A percentile compares a stretch with the other conserved stretches of the same genome.
phyloP scores from a whole-genome alignment of 192 early-diverging fungal species.

The Nowakowskiella sp. region DNA sequence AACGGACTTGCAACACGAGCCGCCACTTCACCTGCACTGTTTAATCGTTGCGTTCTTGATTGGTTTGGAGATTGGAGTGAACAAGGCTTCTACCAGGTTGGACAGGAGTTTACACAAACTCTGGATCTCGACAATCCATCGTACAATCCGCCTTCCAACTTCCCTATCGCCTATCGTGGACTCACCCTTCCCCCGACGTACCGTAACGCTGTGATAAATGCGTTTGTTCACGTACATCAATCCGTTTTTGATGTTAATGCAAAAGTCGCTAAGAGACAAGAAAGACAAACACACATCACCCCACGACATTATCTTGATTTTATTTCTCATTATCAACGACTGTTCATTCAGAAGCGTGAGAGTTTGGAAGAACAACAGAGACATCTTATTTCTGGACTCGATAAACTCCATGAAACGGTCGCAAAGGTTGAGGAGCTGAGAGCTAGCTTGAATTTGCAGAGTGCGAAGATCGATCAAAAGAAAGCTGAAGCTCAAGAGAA shows the following conservation, averaged over 20 bases:
- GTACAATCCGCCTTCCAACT: slow-evolving; percentile 60
- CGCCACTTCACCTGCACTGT: slow-evolving; percentile 96
- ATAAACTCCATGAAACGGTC: slow-evolving; percentile 91
- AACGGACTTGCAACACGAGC: slow-evolving; percentile 84
- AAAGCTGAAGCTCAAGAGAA: slow-evolving; percentile 88
- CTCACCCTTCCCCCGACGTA: slow-evolving; percentile 64
- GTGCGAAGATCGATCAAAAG: slow-evolving; percentile 78
- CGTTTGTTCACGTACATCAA: slow-evolving; percentile 88
- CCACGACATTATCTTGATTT: slow-evolving; percentile 99
- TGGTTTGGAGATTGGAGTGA: slow-evolving; percentile 99
- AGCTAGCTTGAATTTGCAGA: slow-evolving; percentile 74
- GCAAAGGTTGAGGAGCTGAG: slow-evolving; percentile 91
- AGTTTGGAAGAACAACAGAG: slow-evolving; percentile 97
- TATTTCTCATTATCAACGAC: slow-evolving; percentile 80
- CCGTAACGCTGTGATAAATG: slow-evolving; percentile 80
- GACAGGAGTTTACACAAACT: slow-evolving; percentile 84
- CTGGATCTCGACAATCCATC: slow-evolving; percentile 75
- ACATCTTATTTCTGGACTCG: slow-evolving; percentile 95
- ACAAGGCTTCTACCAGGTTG: slow-evolving; percentile 97
- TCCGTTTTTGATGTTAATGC: slow-evolving; percentile 82
- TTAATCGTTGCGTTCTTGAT: slow-evolving; percentile 99
- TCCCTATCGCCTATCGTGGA: slow-evolving; percentile 68
- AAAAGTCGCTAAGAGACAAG: slow-evolving; percentile 71
- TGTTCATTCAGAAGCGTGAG: slow-evolving; percentile 88
- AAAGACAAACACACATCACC: slow-evolving; percentile 61